phyloP scores from a whole-genome alignment of 345 rosid species.

The Kernera saxatilis region DNA sequence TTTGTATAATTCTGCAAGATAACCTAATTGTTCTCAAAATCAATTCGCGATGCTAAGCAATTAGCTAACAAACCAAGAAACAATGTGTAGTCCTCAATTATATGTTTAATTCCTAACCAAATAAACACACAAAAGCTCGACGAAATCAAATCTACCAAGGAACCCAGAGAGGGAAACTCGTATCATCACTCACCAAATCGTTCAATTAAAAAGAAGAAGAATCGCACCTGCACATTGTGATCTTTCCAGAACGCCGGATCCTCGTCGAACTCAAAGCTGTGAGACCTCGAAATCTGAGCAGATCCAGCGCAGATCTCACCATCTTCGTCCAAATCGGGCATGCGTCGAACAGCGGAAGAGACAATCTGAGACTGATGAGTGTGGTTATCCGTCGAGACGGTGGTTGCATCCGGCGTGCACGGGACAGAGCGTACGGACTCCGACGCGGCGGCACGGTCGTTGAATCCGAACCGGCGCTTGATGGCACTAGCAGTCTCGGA shows the following conservation, averaged over 20 bases:
- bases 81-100: neutral
- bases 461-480: constrained; percentile 84
- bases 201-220: neutral
- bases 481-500: constrained; percentile 79
- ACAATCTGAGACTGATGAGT: constrained; percentile 24
- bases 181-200: neutral
- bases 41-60: neutral
- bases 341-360: constrained; percentile 36
- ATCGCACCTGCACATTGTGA: constrained; percentile 76
- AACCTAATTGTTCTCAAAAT: neutral
- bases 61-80: neutral
- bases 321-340: constrained; percentile 41
- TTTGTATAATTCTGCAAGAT: neutral
- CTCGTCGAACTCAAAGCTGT: constrained; percentile 67
- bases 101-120: neutral
- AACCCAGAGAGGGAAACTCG: neutral
- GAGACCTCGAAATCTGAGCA: constrained; percentile 35
- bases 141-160: neutral
- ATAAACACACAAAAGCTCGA: neutral
- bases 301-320: constrained; percentile 14
- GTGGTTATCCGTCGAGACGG: constrained; percentile 38
- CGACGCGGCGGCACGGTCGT: constrained; percentile 42
- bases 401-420: constrained; percentile 45
- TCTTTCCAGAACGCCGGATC: constrained; percentile 97
- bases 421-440: constrained; percentile 41